Evolutionary conservation across 2,329 filamentous ascomycete genomes (phyloP), one percentile per base, ranked within the genome.

Genomic region (Pseudogymnoascus sp.): DNA sequence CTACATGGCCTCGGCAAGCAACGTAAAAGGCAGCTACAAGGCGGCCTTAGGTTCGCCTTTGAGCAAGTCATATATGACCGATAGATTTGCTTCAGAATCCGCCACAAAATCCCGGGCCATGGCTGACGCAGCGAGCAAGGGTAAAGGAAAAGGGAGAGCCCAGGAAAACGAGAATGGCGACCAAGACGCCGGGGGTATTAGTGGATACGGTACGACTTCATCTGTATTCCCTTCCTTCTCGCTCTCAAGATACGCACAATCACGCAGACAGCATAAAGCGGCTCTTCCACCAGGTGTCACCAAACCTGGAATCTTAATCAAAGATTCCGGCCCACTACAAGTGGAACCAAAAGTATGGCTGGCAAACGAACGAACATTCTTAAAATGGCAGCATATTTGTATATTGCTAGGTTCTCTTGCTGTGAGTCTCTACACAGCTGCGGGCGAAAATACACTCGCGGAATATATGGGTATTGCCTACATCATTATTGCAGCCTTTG

Each of bases 331-430:
- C 2, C 89, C 91, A 35, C 82, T 97, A 65, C 89, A 91, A 71
- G 91, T 99, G 62, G 94, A 99, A 77, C 91, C 91, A 64, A 99
- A 99, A 76, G 93, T 99, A 30, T 99, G 94, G 93, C 86, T 99
- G 62, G 94, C 94, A 60, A 99, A 99, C 74, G 93, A 99, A 76
- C 88, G 94, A 64, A 99, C 94, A 0, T 99, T 97, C 72, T 87
- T 99, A 74, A 97, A 97, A 75, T 99, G 94, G 94, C 90, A 97
- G 78, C 92, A 97, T 73, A 91, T 99, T 69, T 88, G 86, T 64
- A 85, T 99, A 57, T 80, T 99, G 12, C 85, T 99, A 22, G 92
- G 91, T 37, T 86, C 87, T 20, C 76, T 99, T 30, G 90, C 90
- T 0, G 78, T 99, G 11, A 90, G 88, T 20, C 77, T 99, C 28